phyloP scores from a whole-genome alignment of 306 rosid genomes.

The Senna siamea region DNA sequence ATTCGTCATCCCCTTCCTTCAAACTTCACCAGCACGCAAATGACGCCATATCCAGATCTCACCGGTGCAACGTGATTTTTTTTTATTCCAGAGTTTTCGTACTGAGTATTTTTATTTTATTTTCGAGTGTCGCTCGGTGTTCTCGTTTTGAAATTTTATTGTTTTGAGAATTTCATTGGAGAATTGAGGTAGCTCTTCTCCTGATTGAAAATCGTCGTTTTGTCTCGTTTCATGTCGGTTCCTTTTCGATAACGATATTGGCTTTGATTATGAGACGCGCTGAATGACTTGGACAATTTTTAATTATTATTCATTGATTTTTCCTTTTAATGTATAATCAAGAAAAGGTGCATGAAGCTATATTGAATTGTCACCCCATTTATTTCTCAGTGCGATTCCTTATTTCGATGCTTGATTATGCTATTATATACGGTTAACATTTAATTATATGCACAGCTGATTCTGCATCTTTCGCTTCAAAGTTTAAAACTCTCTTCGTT shows the following conservation, averaged over 20 bases:
- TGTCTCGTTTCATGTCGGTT: conserved; percentile 41
- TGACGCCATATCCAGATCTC: conserved; percentile 43
- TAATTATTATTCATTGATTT: conserved; percentile 23
- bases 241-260: background rate
- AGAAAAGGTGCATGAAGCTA: conserved; percentile 47
- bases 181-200: background rate
- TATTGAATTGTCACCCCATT: conserved; percentile 41
- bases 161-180: background rate
- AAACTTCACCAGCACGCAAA: conserved; percentile 44
- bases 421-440: conserved; percentile 20
- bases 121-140: background rate
- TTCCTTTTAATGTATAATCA: conserved; percentile 31
- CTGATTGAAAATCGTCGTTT: conserved; percentile 23
- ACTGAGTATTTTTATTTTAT: background rate
- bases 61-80: conserved; percentile 39
- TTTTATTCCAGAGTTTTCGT: background rate
- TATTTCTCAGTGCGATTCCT: conserved; percentile 31
- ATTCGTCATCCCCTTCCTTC: conserved; percentile 5
- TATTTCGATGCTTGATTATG: conserved; percentile 47
- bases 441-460: background rate
- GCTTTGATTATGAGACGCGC: conserved; percentile 39
- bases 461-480: conserved; percentile 1
- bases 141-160: background rate
- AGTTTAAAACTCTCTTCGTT: conserved; percentile 13
- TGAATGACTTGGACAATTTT: conserved; percentile 46